Percentiles rank a stretch among this genome's conserved stretches.
phyloP scores from a whole-genome alignment of 2,329 filamentous ascomycete genomes.

The Endocalyx cinctus region DNA sequence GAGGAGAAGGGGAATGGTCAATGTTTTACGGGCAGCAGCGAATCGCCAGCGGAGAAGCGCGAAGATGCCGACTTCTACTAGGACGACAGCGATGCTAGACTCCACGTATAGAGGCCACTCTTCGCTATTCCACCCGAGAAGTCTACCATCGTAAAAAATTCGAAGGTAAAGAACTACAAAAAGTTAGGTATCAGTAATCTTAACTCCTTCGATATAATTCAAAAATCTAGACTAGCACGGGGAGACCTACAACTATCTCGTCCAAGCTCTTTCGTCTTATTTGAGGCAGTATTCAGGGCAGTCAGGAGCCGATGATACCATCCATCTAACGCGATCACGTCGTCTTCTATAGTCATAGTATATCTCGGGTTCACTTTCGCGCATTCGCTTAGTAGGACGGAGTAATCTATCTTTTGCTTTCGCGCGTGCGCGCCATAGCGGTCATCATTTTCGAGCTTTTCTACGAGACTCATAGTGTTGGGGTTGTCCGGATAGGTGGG shows the following conservation, averaged over 20 bases:
- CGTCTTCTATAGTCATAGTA: constrained; percentile 22
- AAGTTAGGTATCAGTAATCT: too few relatives aligned
- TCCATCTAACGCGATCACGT: constrained; percentile 19
- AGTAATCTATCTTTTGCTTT: constrained; percentile 20
- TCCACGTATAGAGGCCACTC: constrained; percentile 18
- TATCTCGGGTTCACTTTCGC: constrained; percentile 14
- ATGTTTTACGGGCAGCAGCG: constrained; percentile 8
- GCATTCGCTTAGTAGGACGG: constrained; percentile 19
- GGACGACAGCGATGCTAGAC: not conserved
- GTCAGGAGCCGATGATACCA: constrained; percentile 16
- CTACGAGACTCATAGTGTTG: constrained; percentile 1
- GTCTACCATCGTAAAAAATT: constrained; percentile 23
- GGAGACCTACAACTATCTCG: constrained; percentile 11
- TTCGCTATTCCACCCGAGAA: constrained; percentile 24
- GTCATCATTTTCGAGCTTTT: constrained; percentile 3
- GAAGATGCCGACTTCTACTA: constrained; percentile 4
- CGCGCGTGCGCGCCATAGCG: constrained; percentile 8
- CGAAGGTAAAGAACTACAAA: constrained; percentile 22
- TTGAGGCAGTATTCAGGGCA: constrained; percentile 13
- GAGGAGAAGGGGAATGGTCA: constrained; percentile 9
- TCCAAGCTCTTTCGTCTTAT: constrained; percentile 13
- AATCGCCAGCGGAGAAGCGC: constrained; percentile 8
- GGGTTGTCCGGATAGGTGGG: constrained; percentile 14
- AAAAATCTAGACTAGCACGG: too few relatives aligned
- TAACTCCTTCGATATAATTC: too few relatives aligned